Percentiles rank a stretch among this genome's conserved stretches.
Conservation (phyloP, 148 eudicot species). For the Cornus suecica region DNA sequence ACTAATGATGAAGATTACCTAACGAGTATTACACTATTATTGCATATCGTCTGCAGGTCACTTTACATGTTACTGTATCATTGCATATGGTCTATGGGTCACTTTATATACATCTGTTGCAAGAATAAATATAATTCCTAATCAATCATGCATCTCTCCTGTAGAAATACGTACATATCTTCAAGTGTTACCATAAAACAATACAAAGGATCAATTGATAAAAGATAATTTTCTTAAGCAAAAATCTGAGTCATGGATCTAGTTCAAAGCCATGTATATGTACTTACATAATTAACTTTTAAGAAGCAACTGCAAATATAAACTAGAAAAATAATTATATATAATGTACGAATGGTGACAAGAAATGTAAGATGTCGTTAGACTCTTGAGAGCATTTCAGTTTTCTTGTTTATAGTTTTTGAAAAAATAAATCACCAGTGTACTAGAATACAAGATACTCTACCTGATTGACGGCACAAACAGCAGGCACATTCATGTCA, state of each 20-base stretch:
- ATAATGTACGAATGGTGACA: not conserved
- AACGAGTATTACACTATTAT: too few species aligned
- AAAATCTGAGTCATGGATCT: not conserved
- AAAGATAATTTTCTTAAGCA: not conserved
- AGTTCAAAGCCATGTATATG: not conserved
- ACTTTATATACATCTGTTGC: not conserved
- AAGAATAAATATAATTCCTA: not conserved
- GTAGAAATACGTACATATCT: not conserved
- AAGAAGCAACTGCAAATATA: not conserved
- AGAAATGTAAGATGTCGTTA: not conserved
- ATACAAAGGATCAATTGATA: not conserved
- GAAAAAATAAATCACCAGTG: not conserved
- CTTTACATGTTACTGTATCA: too few species aligned
- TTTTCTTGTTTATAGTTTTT: not conserved
- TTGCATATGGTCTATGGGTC: too few species aligned
- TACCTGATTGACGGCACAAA: conserved; percentile 93
- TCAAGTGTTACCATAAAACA: not conserved
- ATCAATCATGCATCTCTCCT: not conserved
- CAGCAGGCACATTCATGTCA: conserved; percentile 88
- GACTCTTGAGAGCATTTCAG: not conserved
- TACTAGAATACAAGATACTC: not conserved
- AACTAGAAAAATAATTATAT: not conserved
- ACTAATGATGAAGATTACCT: too few species aligned
- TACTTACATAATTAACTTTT: not conserved
- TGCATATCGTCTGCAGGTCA: too few species aligned